Percentiles rank a stretch among this genome's conserved stretches.
Evolutionary conservation across 768 basidiomycete species (phyloP).

Genomic region (Clitopilus hobsonii): DNA sequence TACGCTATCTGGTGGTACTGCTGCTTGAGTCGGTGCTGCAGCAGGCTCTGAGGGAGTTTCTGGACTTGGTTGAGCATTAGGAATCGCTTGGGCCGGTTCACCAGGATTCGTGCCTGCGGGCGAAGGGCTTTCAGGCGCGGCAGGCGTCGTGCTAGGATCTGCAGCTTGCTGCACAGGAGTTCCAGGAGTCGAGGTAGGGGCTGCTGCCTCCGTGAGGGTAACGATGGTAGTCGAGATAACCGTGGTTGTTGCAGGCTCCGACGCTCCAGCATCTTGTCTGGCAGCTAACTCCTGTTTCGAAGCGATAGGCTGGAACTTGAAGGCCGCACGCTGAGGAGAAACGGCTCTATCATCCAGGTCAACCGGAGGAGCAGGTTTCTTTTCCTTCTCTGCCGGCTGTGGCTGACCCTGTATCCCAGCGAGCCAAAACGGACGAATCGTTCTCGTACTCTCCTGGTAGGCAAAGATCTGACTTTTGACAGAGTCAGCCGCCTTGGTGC

Average conservation of each 20-base stretch:
- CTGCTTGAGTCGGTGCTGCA: slow-evolving; percentile 1
- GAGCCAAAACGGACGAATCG: slow-evolving; percentile 51
- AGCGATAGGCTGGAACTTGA: slow-evolving; percentile 44
- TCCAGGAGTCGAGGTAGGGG: slow-evolving; percentile 13
- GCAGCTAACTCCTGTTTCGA: slow-evolving; percentile 24
- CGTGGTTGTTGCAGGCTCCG: slow-evolving; percentile 17
- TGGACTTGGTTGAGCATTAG: neutral
- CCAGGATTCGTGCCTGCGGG: too few relatives aligned
- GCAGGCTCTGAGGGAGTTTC: neutral
- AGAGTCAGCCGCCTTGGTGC: slow-evolving; percentile 3
- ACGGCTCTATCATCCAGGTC: slow-evolving; percentile 16
- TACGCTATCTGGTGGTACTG: too few relatives aligned
- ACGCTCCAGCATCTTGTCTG: slow-evolving; percentile 8
- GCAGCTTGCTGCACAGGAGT: slow-evolving; percentile 3
- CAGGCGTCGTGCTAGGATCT: neutral
- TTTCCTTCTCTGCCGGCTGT: slow-evolving; percentile 3
- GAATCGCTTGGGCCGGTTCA: too few relatives aligned
- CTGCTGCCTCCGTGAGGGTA: slow-evolving; percentile 15
- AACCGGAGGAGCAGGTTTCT: slow-evolving; percentile 7
- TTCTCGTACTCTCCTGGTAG: slow-evolving; percentile 43
- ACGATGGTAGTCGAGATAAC: slow-evolving; percentile 21
- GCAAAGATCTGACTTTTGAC: slow-evolving; percentile 56
- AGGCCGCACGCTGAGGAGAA: slow-evolving; percentile 38
- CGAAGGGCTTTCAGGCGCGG: neutral
- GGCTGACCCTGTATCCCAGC: slow-evolving; percentile 13